Base-by-base conservation (phyloP, 805 yeast species). In the Debaryomyces castellii region DNA sequence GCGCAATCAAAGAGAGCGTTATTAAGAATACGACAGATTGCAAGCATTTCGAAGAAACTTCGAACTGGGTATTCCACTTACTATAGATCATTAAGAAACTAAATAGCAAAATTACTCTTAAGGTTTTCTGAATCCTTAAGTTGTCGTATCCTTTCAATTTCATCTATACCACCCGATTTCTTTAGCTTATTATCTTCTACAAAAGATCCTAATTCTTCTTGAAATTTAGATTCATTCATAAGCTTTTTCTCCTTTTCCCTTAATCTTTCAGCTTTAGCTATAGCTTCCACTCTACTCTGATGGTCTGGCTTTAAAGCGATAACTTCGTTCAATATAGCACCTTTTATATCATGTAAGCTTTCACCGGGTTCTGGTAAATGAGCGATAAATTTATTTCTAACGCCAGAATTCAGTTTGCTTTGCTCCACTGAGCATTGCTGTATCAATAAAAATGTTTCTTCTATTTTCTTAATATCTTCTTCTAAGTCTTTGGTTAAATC, bases 111-210 rank as follows among this genome's bases (percentile, higher is more conserved):
- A 22, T 22, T 22, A 22, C 24, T 87, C 87, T 53, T 84, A 84
- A 44, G 24, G 24, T 22, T 22, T 22, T 22, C 24, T 6, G 77
- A 81, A 64, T 89, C 95, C 51, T 87, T 83, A 49, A 76, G 67
- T 53, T 72, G 74, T 47, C 97, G 73, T 40, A 74, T 53, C 48
- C 88, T 73, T 54, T 92, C 98, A 17, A 88, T 70, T 55, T 89
- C 97, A 50, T 87, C 95, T 17, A 90, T 78, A 1, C 98, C 97
- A 4, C 97, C 97, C 16, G 90, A 80, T 51, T 81, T 85, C 58
- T 87, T 88, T 47, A 92, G 72, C 58, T 77, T 86, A 32, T 80
- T 76, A 36, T 83, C 92, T 5, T 76, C 91, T 5, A 92, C 96
- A 72, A 89, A 92, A 17, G 80, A 86, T 1, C 84, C 94, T 5